These are phyloP conservation scores for Pleurotus citrinopileatus DNA, from an alignment of 768 basidiomycete species.

Conservation along the genomic window DNA sequence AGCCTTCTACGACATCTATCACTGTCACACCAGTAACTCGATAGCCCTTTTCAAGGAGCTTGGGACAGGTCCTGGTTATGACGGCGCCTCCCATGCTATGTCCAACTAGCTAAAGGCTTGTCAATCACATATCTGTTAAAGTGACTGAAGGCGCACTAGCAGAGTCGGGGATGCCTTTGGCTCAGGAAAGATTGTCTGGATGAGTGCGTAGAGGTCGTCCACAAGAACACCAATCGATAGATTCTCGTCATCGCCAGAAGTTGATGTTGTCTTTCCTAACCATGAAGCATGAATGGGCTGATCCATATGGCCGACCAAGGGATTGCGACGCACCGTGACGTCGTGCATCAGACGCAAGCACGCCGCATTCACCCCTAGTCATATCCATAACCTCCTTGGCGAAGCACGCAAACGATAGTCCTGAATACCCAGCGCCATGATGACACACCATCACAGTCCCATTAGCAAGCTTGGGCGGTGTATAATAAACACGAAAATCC, in stretches of 20 bases:
- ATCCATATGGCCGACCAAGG: neutral
- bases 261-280: conserved; percentile 63
- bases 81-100: conserved; percentile 98
- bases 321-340: conserved; percentile 75
- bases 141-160: conserved; percentile 47
- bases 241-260: conserved; percentile 43
- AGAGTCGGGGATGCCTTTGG: conserved; percentile 63
- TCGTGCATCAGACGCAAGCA: conserved; percentile 79
- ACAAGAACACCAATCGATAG: conserved; percentile 73
- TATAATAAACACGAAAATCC: conserved; percentile 81
- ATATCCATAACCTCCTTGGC: conserved; percentile 71
- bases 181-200: conserved; percentile 70
- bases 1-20: conserved; percentile 89
- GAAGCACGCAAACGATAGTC: conserved; percentile 84
- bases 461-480: conserved; percentile 53
- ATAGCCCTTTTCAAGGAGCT: conserved; percentile 66
- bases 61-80: conserved; percentile 65
- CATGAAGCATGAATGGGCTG: too few relatives aligned
- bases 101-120: conserved; percentile 66
- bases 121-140: neutral
- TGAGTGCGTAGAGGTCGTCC: conserved; percentile 67
- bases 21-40: conserved; percentile 76
- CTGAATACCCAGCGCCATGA: conserved; percentile 93
- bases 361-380: conserved; percentile 71
- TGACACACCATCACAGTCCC: conserved; percentile 85